Percentiles rank a stretch among this genome's conserved stretches.
phyloP scores from a whole-genome alignment of 768 basidiomycete genomes.

The Fomitopsis serialis region DNA sequence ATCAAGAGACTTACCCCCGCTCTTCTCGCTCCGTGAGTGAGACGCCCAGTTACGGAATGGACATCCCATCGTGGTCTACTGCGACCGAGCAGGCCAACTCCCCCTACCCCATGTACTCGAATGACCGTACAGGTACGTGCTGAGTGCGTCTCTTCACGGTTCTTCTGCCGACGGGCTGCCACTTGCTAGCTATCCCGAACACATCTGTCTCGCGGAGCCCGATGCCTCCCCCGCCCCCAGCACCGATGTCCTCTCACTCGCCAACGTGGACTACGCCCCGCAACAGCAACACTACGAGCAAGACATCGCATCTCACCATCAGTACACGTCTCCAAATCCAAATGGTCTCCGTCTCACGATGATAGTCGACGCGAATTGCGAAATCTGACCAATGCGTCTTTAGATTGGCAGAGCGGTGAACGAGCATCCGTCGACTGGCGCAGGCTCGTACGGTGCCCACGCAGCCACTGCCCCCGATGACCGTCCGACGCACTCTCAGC shows the following conservation, averaged over 20 bases:
- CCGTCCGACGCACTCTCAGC: slow-evolving; percentile 1
- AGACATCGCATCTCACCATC: slow-evolving; percentile 8
- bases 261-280: slow-evolving; percentile 7
- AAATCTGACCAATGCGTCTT: slow-evolving; percentile 14
- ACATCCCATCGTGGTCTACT: slow-evolving; percentile 22
- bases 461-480: slow-evolving; percentile 18
- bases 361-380: slow-evolving; percentile 14
- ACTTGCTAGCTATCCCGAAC: background rate
- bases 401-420: slow-evolving; percentile 50
- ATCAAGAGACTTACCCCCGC: slow-evolving; percentile 19
- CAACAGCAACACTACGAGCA: slow-evolving; percentile 16
- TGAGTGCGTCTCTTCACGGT: background rate
- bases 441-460: slow-evolving; percentile 38
- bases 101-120: slow-evolving; percentile 49
- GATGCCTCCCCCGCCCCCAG: background rate
- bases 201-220: slow-evolving; percentile 7
- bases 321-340: slow-evolving; percentile 8
- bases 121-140: slow-evolving; percentile 50
- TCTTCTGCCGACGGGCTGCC: too few species aligned
- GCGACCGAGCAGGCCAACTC: slow-evolving; percentile 30
- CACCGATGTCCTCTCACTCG: background rate
- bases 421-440: slow-evolving; percentile 54
- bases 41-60: slow-evolving; percentile 21
- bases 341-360: slow-evolving; percentile 15
- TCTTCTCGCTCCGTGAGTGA: slow-evolving; percentile 16